Base-by-base conservation (phyloP, 1,284 basidiomycete genomes). In the Coniferiporia weirii region DNA sequence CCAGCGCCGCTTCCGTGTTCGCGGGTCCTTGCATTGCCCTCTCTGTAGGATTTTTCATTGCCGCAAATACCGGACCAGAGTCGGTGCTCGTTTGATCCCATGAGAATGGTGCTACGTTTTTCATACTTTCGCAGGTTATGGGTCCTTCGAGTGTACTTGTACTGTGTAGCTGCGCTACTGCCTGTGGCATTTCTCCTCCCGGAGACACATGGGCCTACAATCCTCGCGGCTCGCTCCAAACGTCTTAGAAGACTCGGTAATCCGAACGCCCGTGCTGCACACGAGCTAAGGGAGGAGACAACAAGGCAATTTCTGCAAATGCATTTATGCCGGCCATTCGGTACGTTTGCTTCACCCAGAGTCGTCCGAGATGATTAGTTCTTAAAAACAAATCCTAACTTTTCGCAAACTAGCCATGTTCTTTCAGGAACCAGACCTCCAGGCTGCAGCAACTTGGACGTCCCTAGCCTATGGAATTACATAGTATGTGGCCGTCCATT, bases 121-220 rank as follows among this genome's bases (percentile, higher is more conserved):
- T 38, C 12, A 38, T 12, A 40, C 38, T 15, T 9, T 3, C 15
- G 38, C 38, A 69, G 68, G 7, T 46, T 67, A 0, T 70, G 69
- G 68, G 66, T 66, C 12, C 52, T 70, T 17, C 63, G 66, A n/a
- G 61, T 67, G 9, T 64, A 66, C 27, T 64, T 66, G n/a, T 66
- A 67, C 63, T 54, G 66, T 50, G 50, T 52, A 9, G 35, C 66
- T 34, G 66, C 57, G 12, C 57, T 61, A 7, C 66, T 61, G 60
- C 66, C 68, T 1, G 54, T 69, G 1, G 60, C 66, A 5, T 62
- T 65, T 12, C n/a, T 67, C 6, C 57, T 69, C 7, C 67, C 65
- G 4, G 69, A 70, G 49, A 66, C 68, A 0, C 65, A 70, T 36
- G 63, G 61, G 0, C 69, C 69, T 0, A 64, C 62, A 1, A 66